phyloP scores from a whole-genome alignment of 2,329 filamentous ascomycete species.

The Fusarium abutilonis region DNA sequence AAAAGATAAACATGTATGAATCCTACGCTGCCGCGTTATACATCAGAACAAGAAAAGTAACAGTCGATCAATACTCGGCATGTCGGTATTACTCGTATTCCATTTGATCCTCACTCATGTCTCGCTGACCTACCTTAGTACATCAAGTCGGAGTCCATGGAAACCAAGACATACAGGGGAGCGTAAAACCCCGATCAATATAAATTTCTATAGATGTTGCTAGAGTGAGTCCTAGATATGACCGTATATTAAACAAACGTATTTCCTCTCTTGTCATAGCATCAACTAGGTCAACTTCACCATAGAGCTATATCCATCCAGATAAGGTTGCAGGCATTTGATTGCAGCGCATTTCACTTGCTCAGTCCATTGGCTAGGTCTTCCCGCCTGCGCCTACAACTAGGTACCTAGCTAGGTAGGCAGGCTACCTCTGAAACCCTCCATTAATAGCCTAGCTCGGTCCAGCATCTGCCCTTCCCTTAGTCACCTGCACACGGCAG shows the following conservation, averaged over 20 bases:
- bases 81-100: constrained; percentile 7
- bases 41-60: neutral
- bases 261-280: too few relatives aligned
- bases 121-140: constrained; percentile 1
- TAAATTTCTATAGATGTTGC: too few relatives aligned
- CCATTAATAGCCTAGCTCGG: constrained; percentile 36
- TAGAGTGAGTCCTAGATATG: too few relatives aligned
- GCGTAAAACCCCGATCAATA: too few relatives aligned
- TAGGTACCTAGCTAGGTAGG: too few relatives aligned
- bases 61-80: constrained; percentile 10
- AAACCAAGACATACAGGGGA: neutral
- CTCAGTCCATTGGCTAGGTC: constrained; percentile 14
- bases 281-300: too few relatives aligned
- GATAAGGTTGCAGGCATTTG: constrained; percentile 8
- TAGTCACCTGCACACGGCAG: constrained; percentile 37
- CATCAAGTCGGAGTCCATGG: constrained; percentile 1
- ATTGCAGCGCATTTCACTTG: constrained; percentile 14
- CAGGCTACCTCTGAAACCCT: constrained; percentile 15
- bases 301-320: too few relatives aligned
- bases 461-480: constrained; percentile 36
- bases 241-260: too few relatives aligned
- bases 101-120: neutral
- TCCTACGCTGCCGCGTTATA: neutral
- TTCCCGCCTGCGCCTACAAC: neutral
- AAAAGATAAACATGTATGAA: neutral